Percentiles rank a stretch among this genome's conserved stretches.
Conservation (phyloP, 1,139 yeast species). For the Lizanozyma gosingica region DNA sequence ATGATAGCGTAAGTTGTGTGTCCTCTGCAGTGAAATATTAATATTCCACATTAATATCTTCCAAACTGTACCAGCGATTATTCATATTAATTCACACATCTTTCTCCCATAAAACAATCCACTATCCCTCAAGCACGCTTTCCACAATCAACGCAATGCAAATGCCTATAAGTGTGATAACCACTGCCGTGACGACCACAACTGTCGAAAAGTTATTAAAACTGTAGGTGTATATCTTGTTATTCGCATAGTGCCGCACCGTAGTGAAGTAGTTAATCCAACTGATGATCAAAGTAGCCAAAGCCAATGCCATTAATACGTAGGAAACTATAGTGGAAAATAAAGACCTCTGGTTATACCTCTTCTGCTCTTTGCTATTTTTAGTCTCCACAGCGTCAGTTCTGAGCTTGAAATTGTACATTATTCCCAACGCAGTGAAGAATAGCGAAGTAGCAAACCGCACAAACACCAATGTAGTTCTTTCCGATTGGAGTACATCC, state of each 20-base stretch:
- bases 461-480: slow-evolving; percentile 47
- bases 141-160: slow-evolving; percentile 35
- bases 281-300: slow-evolving; percentile 31
- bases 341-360: slow-evolving; percentile 5
- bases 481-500: slow-evolving; percentile 52
- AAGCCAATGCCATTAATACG: slow-evolving; percentile 30
- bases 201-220: slow-evolving; percentile 31
- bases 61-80: no score
- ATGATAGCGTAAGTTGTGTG: no score
- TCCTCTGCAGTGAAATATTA: no score
- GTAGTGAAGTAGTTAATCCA: slow-evolving; percentile 39
- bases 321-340: slow-evolving; percentile 29
- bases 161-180: slow-evolving; percentile 34
- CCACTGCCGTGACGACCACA: slow-evolving; percentile 28
- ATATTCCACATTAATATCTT: no score
- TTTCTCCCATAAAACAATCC: no score
- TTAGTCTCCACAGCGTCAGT: slow-evolving; percentile 10
- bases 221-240: slow-evolving; percentile 32
- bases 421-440: slow-evolving; percentile 43
- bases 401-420: slow-evolving; percentile 41
- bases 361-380: background rate
- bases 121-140: slow-evolving; percentile 8
- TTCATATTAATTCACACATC: no score
- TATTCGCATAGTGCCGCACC: slow-evolving; percentile 35
- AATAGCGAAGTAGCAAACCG: slow-evolving; percentile 42